These are phyloP conservation scores for Neonectria neomacrospora DNA, from an alignment of 2,329 filamentous ascomycete genomes.

Conservation along the genomic window DNA sequence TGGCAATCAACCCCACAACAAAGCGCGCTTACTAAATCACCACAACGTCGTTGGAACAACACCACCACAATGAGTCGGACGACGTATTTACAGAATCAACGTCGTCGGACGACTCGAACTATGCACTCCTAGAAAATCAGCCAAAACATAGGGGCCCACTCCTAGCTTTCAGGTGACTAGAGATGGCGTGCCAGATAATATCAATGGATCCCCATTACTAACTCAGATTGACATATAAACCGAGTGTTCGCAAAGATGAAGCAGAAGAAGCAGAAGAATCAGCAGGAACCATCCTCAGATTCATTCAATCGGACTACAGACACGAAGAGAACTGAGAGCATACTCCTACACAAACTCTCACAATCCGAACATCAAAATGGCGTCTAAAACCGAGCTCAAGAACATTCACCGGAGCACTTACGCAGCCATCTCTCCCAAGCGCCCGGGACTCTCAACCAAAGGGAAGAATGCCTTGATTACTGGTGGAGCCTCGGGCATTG, in stretches of 20 bases:
- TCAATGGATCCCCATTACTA: not conserved
- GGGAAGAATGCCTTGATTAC: slow-evolving; percentile 69
- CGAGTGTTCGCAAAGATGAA: not conserved
- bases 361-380: slow-evolving; percentile 22
- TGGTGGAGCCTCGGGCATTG: slow-evolving; percentile 71
- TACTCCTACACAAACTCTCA: not conserved
- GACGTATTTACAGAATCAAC: slow-evolving; percentile 21
- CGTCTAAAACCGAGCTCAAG: slow-evolving; percentile 17
- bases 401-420: slow-evolving; percentile 42
- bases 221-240: not conserved
- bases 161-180: not conserved
- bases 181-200: not conserved
- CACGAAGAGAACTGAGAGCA: not conserved
- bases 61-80: not conserved
- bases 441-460: slow-evolving; percentile 51
- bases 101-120: slow-evolving; percentile 15
- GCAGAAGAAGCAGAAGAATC: not conserved
- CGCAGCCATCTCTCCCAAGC: slow-evolving; percentile 46
- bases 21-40: not conserved
- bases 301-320: not conserved
- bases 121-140: slow-evolving; percentile 18
- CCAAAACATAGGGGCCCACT: too few species aligned
- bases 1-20: not conserved
- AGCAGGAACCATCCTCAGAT: not conserved
- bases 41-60: not conserved